phyloP scores from a whole-genome alignment of 805 yeast genomes.

The Sungouiozyma ichnusensis region DNA sequence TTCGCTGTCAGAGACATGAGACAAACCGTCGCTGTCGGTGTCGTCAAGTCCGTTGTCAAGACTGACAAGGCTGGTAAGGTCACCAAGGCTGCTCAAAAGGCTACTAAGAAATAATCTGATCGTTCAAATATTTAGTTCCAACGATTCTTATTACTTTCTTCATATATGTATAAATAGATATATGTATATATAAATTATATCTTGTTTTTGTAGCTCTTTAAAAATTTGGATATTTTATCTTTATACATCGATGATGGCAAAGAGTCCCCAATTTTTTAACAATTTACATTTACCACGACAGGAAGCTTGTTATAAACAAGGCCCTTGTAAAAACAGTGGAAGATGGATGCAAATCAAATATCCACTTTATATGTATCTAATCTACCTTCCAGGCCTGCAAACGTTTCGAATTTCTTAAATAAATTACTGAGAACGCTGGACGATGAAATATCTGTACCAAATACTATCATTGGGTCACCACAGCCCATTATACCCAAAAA shows the following conservation, averaged over 20 bases:
- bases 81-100: constrained; percentile 77
- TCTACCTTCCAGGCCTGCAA: background rate
- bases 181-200: constrained; percentile 8
- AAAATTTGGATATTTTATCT: constrained; percentile 4
- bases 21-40: constrained; percentile 99
- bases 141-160: background rate
- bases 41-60: constrained; percentile 91
- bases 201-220: constrained; percentile 13
- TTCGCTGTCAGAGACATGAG: constrained; percentile 99
- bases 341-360: too few relatives aligned
- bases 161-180: constrained; percentile 3
- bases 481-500: background rate
- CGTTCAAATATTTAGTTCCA: too few relatives aligned
- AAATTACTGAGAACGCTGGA: background rate
- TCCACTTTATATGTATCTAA: background rate
- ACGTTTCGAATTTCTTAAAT: background rate
- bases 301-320: too few relatives aligned
- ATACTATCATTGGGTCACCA: background rate
- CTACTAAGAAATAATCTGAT: constrained; percentile 24
- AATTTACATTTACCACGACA: too few relatives aligned
- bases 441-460: background rate
- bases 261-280: background rate
- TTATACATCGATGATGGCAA: background rate
- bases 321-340: too few relatives aligned
- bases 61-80: constrained; percentile 82